phyloP scores from a whole-genome alignment of 352 stramenopile genomes.

The Phytopythium ostracodes region DNA sequence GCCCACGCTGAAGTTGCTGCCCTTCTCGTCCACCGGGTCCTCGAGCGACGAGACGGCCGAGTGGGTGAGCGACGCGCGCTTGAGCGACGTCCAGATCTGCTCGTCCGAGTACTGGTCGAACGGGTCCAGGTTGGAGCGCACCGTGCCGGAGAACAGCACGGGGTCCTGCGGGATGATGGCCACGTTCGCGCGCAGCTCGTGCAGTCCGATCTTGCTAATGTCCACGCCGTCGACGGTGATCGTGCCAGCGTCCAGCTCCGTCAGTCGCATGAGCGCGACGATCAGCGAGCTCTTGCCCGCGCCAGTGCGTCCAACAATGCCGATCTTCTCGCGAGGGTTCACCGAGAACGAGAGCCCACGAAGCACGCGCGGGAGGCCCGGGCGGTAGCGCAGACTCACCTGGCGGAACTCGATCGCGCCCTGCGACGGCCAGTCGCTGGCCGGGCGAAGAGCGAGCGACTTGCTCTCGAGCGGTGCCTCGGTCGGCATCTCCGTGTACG shows the following conservation, averaged over 20 bases:
- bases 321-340: constrained; percentile 72
- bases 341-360: constrained; percentile 71
- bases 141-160: constrained; percentile 90
- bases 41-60: constrained; percentile 27
- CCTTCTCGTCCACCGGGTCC: constrained; percentile 73
- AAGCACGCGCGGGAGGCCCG: constrained; percentile 48
- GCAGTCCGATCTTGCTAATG: constrained; percentile 44
- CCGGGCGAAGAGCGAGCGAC: constrained; percentile 7
- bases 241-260: constrained; percentile 66
- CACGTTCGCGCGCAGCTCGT: constrained; percentile 39
- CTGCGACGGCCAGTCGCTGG: constrained; percentile 70
- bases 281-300: constrained; percentile 89
- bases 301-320: constrained; percentile 70
- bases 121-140: constrained; percentile 90
- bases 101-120: constrained; percentile 81
- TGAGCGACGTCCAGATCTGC: constrained; percentile 83
- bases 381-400: constrained; percentile 86
- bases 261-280: constrained; percentile 84
- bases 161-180: constrained; percentile 93
- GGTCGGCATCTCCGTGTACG: constrained; percentile 49
- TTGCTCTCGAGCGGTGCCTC: constrained; percentile 38
- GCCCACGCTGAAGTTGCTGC: constrained; percentile 92
- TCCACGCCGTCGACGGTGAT: constrained; percentile 53
- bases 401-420: constrained; percentile 85
- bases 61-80: constrained; percentile 65